These are phyloP conservation scores for Myriosclerotinia scirpicola DNA, from an alignment of 2,329 filamentous ascomycete genomes.

Conservation along the genomic window DNA sequence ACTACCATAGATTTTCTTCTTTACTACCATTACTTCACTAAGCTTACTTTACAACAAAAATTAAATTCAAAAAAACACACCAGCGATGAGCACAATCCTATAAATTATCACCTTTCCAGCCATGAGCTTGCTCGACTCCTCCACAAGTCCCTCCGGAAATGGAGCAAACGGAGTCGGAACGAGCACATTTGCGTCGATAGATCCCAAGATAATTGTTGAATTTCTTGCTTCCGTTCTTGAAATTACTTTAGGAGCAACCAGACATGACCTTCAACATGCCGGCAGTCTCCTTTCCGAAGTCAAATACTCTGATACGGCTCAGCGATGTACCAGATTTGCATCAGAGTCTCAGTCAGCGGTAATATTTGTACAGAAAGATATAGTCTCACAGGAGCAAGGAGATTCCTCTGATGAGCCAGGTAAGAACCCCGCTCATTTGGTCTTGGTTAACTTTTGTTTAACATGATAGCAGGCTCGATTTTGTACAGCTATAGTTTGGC, in stretches of 20 bases:
- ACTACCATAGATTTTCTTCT: slow-evolving; percentile 24
- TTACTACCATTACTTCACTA: slow-evolving; percentile 22
- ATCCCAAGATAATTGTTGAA: slow-evolving; percentile 68
- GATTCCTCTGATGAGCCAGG: slow-evolving; percentile 41
- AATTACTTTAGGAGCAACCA: slow-evolving; percentile 71
- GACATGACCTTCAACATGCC: slow-evolving; percentile 73
- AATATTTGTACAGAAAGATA: slow-evolving; percentile 81
- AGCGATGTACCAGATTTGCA: slow-evolving; percentile 86
- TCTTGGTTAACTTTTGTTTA: slow-evolving; percentile 36
- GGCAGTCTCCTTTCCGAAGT: slow-evolving; percentile 79
- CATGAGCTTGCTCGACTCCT: slow-evolving; percentile 39
- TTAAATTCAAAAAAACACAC: slow-evolving; percentile 11
- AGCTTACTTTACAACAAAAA: slow-evolving; percentile 16
- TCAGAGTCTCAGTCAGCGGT: slow-evolving; percentile 83
- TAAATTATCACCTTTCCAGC: slow-evolving; percentile 29
- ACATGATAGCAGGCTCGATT: slow-evolving; percentile 44
- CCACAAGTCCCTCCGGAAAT: slow-evolving; percentile 37
- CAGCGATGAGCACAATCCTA: slow-evolving; percentile 33
- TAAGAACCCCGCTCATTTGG: slow-evolving; percentile 37
- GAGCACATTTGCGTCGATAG: slow-evolving; percentile 54
- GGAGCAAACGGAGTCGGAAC: slow-evolving; percentile 38
- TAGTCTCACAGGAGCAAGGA: slow-evolving; percentile 47
- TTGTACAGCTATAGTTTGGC: slow-evolving; percentile 77
- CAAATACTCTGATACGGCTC: slow-evolving; percentile 74
- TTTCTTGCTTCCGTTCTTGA: slow-evolving; percentile 70